Base-by-base conservation (phyloP, 495 filamentous ascomycete genomes). In the Trypethelium eluteriae region DNA sequence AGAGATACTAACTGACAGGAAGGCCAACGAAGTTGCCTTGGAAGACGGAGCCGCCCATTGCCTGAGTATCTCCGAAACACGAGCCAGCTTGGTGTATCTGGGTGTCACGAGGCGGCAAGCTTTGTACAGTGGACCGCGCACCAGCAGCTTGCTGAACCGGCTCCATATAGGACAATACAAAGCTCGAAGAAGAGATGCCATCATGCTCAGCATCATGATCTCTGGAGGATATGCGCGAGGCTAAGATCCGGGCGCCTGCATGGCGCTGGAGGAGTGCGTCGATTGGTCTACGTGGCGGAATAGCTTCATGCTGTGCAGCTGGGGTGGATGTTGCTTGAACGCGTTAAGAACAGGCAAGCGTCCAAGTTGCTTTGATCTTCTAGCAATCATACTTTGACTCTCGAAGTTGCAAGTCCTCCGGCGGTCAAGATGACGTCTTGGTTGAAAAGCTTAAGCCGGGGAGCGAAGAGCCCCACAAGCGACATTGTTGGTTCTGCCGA, bases 381-480 rank as follows among this genome's bases (percentile, higher is more conserved):
- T 18, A 5, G 49, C 10, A 12, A 18, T 53, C 49, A 53, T 14
- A 53, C 9, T 53, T 53, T 18, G 49, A 12, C 49, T 53, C 49
- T 53, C 49, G n/a, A 53, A 18, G 10, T 53, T 5, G 49, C 49
- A 53, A 18, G 49, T 53, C 49, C 49, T 53, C 49, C n/a, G 49
- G 49, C 14, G 49, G 16, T 18, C 49, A 53, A 53, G 49, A 53
- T 11, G 49, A 12, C 16, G 49, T 53, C 49, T 53, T 18, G 49
- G 49, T 53, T 18, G 49, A 53, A 53, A 53, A 12, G 49, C 9
- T 18, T 12, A 18, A 53, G 5, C 5, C 5, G 9, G 49, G 10
- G 49, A 53, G 49, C 49, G 49, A 11, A 53, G 16, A 18, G 49
- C 49, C 16, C 49, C 49, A 53, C 16, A 5, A 53, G 49, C 49